Conservation (phyloP, 805 yeast species). For the Wickerhamiella lipophila region DNA sequence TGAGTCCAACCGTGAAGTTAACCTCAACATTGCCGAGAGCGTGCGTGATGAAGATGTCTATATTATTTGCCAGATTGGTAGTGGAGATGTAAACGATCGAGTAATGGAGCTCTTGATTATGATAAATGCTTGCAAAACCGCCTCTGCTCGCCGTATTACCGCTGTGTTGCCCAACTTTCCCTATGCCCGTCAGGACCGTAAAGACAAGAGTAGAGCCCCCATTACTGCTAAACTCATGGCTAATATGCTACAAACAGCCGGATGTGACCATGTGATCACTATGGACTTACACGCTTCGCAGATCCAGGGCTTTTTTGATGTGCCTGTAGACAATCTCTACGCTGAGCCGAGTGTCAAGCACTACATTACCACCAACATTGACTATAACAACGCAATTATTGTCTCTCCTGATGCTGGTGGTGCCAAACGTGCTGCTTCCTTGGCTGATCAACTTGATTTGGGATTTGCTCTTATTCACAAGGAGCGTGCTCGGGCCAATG, state of each 20-base stretch:
- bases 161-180: conserved; percentile 94
- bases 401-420: conserved; percentile 99
- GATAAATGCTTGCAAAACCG: conserved; percentile 91
- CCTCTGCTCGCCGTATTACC: conserved; percentile 86
- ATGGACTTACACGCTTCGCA: conserved; percentile 97
- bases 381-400: conserved; percentile 49
- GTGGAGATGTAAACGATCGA: conserved; percentile 73
- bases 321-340: conserved; percentile 90
- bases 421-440: conserved; percentile 88
- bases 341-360: conserved; percentile 86
- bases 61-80: conserved; percentile 64
- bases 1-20: conserved; percentile 78
- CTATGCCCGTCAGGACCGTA: conserved; percentile 93
- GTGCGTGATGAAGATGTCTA: conserved; percentile 85
- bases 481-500: conserved; percentile 90
- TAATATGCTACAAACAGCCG: conserved; percentile 80
- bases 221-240: conserved; percentile 92
- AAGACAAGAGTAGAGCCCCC: conserved; percentile 92
- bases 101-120: conserved; percentile 78
- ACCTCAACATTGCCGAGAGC: conserved; percentile 76
- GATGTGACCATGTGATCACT: conserved; percentile 90
- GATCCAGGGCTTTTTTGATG: conserved; percentile 90
- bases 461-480: conserved; percentile 93
- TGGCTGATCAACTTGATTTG: conserved; percentile 84
- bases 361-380: conserved; percentile 58